Percentiles rank a stretch among this genome's conserved stretches.
phyloP scores from a whole-genome alignment of 345 rosid species.

The Hibiscus syriacus region DNA sequence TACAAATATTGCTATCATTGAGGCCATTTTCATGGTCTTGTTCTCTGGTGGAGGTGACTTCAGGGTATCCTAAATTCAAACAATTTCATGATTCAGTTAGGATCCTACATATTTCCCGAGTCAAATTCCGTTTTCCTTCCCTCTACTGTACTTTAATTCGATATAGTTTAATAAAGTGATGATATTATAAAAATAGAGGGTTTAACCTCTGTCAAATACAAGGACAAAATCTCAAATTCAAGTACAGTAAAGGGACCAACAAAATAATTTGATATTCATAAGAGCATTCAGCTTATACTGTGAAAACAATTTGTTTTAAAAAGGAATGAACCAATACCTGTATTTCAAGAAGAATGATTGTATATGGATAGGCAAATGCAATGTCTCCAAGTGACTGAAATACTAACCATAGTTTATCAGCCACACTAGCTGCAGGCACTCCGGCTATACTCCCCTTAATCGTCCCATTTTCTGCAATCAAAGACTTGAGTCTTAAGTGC shows the following conservation, averaged over 20 bases:
- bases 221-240: background rate
- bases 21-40: slow-evolving; percentile 40
- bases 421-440: slow-evolving; percentile 27
- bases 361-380: slow-evolving; percentile 57
- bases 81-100: background rate
- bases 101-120: background rate
- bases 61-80: slow-evolving; percentile 32
- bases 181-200: background rate
- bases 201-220: too few species aligned
- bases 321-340: slow-evolving; percentile 30
- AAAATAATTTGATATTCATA: too few species aligned
- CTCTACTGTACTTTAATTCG: too few species aligned
- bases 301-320: background rate
- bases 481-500: background rate
- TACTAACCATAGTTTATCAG: slow-evolving; percentile 34
- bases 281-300: too few species aligned
- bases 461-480: slow-evolving; percentile 35
- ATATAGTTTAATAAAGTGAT: too few species aligned
- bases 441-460: slow-evolving; percentile 44
- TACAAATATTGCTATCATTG: slow-evolving; percentile 21
- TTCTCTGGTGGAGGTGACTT: slow-evolving; percentile 42
- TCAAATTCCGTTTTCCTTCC: background rate
- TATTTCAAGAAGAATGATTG: slow-evolving; percentile 52
- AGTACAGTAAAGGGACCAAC: too few species aligned
- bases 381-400: slow-evolving; percentile 58